Conservation (phyloP, 1,139 yeast species). For the Suhomyces yuchorum region DNA sequence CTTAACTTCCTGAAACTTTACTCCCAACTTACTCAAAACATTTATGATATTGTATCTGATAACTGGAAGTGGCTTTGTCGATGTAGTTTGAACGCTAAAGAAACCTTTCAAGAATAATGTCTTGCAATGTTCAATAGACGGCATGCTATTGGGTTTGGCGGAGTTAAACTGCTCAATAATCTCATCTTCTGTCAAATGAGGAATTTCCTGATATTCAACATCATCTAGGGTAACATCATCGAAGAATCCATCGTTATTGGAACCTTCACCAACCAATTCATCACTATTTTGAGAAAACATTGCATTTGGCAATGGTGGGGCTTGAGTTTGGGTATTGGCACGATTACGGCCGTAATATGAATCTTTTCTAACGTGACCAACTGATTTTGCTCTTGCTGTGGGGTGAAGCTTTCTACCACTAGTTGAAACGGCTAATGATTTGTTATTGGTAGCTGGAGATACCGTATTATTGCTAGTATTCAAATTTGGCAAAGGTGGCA, state of each 20-base stretch:
- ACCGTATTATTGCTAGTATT: conserved; percentile 18
- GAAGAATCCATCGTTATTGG: conserved; percentile 52
- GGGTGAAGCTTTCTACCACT: conserved; percentile 54
- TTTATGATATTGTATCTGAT: conserved; percentile 83
- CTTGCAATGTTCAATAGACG: conserved; percentile 90
- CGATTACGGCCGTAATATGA: conserved; percentile 37
- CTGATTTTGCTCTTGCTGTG: conserved; percentile 85
- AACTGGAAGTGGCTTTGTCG: conserved; percentile 87
- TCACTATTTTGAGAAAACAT: conserved; percentile 48
- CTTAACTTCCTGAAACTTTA: conserved; percentile 83
- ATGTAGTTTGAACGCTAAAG: conserved; percentile 93
- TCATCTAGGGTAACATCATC: conserved; percentile 66
- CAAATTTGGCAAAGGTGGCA: conserved; percentile 53
- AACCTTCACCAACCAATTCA: conserved; percentile 28
- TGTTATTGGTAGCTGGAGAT: conserved; percentile 5
- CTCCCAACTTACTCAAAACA: conserved; percentile 75
- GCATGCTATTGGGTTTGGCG: conserved; percentile 84
- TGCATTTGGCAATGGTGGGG: conserved; percentile 55
- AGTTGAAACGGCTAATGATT: conserved; percentile 8
- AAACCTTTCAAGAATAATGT: conserved; percentile 92
- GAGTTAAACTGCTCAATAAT: conserved; percentile 66
- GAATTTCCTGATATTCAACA: conserved; percentile 35
- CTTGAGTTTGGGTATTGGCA: conserved; percentile 32
- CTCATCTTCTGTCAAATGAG: conserved; percentile 58
- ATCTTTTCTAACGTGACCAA: conserved; percentile 69